Evolutionary conservation across 345 rosid species (phyloP).

Genomic region (Corchorus capsularis): DNA sequence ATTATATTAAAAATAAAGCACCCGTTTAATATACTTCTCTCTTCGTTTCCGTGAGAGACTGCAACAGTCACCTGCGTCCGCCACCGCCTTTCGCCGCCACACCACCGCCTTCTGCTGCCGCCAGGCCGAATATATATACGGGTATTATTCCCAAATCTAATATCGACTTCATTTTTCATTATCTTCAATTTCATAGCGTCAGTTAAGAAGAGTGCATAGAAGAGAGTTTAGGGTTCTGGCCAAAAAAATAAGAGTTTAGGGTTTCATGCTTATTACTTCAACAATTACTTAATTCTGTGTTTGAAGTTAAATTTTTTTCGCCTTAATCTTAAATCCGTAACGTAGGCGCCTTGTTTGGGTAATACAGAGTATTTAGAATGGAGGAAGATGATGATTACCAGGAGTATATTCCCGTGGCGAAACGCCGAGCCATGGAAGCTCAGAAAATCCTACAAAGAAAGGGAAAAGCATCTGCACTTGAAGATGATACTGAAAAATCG

Average conservation of each 20-base stretch:
- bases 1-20: no score
- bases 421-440: constrained; percentile 77
- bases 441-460: constrained; percentile 79
- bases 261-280: neutral
- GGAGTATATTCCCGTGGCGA: constrained; percentile 80
- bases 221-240: neutral
- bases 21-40: neutral
- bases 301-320: neutral
- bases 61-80: neutral
- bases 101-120: neutral
- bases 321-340: neutral
- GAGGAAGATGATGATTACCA: constrained; percentile 75
- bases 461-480: constrained; percentile 57
- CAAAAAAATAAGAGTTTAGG: neutral
- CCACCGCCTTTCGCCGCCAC: neutral
- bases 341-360: neutral
- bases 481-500: constrained; percentile 67
- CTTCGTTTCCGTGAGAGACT: neutral
- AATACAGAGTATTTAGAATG: constrained; percentile 36
- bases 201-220: neutral
- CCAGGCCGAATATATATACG: neutral
- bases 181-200: neutral
- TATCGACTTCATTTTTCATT: neutral
- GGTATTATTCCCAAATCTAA: neutral
- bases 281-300: neutral